Percentiles rank a stretch among this genome's conserved stretches.
Conservation (phyloP, 495 filamentous ascomycete genomes). For the Penicillium mononematosum region DNA sequence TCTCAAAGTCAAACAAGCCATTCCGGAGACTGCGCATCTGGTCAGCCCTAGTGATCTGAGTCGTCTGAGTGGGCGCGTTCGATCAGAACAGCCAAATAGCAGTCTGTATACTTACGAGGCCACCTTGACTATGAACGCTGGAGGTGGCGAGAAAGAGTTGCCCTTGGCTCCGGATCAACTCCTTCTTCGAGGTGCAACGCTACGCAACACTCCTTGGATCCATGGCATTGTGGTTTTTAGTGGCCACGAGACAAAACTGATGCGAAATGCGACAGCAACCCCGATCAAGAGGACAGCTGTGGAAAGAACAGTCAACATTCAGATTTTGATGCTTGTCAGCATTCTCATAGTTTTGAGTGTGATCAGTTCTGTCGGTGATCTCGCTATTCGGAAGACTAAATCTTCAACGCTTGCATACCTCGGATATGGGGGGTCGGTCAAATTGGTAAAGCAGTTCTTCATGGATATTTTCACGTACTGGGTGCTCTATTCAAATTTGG, state of each 20-base stretch:
- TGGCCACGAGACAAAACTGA: slow-evolving; percentile 97
- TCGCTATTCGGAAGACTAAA: slow-evolving; percentile 68
- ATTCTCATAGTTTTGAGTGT: slow-evolving; percentile 84
- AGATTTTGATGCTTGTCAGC: slow-evolving; percentile 84
- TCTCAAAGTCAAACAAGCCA: slow-evolving; percentile 97
- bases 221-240: slow-evolving; percentile 97
- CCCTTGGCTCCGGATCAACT: slow-evolving; percentile 79
- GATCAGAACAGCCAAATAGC: slow-evolving; percentile 97
- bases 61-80: slow-evolving; percentile 77
- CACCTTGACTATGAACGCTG: slow-evolving; percentile 86
- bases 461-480: slow-evolving; percentile 97
- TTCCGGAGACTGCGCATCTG: slow-evolving; percentile 86
- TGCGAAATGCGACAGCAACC: slow-evolving; percentile 96
- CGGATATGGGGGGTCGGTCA: slow-evolving; percentile 53
- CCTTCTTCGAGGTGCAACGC: slow-evolving; percentile 86
- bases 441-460: slow-evolving; percentile 77
- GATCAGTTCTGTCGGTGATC: slow-evolving; percentile 86
- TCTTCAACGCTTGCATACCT: slow-evolving; percentile 67
- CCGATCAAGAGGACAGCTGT: slow-evolving; percentile 98
- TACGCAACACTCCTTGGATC: slow-evolving; percentile 97
- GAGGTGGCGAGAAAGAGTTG: slow-evolving; percentile 94
- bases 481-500: slow-evolving; percentile 96
- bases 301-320: slow-evolving; percentile 86
- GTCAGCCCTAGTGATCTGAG: slow-evolving; percentile 87
- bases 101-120: slow-evolving; percentile 98